Evolutionary conservation across 1,284 basidiomycete species (phyloP), one percentile per base, ranked within the genome.

Genomic region (Melampsora americana): DNA sequence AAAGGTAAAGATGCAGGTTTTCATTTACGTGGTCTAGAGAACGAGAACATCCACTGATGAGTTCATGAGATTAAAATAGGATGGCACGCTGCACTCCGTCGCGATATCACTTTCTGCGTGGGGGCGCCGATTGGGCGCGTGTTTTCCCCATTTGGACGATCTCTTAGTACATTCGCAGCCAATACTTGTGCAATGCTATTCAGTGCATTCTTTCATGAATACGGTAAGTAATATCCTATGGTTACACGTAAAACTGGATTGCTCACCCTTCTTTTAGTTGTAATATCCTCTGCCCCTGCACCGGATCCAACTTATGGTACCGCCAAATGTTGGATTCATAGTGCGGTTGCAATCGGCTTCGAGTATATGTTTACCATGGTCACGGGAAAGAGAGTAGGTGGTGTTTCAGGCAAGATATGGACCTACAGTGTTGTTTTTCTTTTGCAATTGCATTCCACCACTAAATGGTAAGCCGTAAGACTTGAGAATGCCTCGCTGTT

Each of bases 161-260:
- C 69, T 42, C 28, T 28, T 0, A 59, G 26, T 14, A 65, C 48
- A 26, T 53, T 26, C 1, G 67, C 61, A 9, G 74, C 60, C 2
- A 69, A 65, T 16, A 50, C 69, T 23, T 56, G 66, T n/a, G 74
- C 66, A 44, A 77, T 77, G 74, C 46, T 77, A 9, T 75, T 75
- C 46, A 75, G 73, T 42, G 73, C 65, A 5, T 60, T 75, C 16
- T 75, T 75, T n/a, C 73, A 75, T 60, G 73, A 75, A 44, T n/a
- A n/a, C n/a, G n/a, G n/a, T n/a, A n/a, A n/a, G n/a, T n/a, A n/a
- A n/a, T n/a, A n/a, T n/a, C n/a, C n/a, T 56, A 28, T 56, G 20
- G 20, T 23, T 23, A 23, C 12, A 56, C n/a, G 9, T 28, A 1
- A 2, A 56, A 23, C 18, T 23, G 6, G 28, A 39, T 35, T 66